Percentiles rank a stretch among this genome's conserved stretches.
These are phyloP conservation scores for Rhizophora mangle DNA, from an alignment of 345 rosid genomes.

Conservation along the genomic window DNA sequence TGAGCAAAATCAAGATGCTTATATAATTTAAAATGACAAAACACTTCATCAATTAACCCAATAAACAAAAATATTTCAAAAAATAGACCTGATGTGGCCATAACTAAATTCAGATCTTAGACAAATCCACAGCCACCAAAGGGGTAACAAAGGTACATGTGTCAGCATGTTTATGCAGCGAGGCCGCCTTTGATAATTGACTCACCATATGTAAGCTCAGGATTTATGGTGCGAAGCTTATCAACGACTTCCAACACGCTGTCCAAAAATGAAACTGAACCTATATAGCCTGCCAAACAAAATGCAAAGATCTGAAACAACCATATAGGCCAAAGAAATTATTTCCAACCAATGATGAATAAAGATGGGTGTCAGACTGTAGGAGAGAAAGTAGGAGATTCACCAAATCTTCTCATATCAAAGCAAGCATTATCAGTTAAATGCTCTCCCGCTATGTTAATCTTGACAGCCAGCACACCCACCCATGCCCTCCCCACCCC, in stretches of 20 bases:
- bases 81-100: background rate
- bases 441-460: too few relatives aligned
- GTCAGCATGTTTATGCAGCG: background rate
- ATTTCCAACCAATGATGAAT: background rate
- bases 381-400: too few relatives aligned
- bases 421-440: too few relatives aligned
- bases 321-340: constrained; percentile 1
- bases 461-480: too few relatives aligned
- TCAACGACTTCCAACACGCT: constrained; percentile 65
- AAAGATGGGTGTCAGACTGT: too few relatives aligned
- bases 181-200: background rate
- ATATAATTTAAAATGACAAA: background rate
- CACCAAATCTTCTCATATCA: too few relatives aligned
- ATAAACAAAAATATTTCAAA: background rate
- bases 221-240: constrained; percentile 84
- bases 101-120: background rate
- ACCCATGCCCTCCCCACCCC: too few relatives aligned
- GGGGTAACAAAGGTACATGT: background rate
- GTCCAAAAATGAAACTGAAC: constrained; percentile 90
- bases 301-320: constrained; percentile 10
- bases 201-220: constrained; percentile 83
- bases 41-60: background rate
- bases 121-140: background rate
- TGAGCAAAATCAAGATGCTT: background rate
- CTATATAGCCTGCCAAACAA: constrained; percentile 79